Conservation (phyloP, 2,329 filamentous ascomycete genomes). For the Cylindrodendrum hubeiense region DNA sequence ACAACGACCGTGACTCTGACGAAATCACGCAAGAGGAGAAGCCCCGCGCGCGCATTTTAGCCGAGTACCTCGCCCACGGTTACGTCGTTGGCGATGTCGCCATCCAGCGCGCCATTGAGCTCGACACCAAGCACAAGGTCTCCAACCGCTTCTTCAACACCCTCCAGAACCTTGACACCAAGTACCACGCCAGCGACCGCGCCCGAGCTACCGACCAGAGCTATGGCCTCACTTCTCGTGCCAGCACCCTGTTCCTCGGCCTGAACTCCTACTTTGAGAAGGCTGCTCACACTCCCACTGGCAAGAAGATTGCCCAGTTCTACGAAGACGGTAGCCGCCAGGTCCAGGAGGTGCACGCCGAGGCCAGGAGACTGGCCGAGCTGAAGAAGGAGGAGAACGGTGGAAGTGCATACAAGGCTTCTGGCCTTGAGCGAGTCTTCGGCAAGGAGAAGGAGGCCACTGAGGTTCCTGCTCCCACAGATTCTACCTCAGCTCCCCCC, state of each 20-base stretch:
- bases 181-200: constrained; percentile 89
- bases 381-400: constrained; percentile 80
- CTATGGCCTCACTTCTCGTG: constrained; percentile 84
- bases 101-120: constrained; percentile 84
- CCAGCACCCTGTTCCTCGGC: constrained; percentile 72
- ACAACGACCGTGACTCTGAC: constrained; percentile 70
- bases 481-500: constrained; percentile 32
- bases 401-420: constrained; percentile 69
- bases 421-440: constrained; percentile 69
- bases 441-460: constrained; percentile 62
- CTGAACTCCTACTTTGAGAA: constrained; percentile 95
- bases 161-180: constrained; percentile 82
- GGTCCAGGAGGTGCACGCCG: constrained; percentile 92
- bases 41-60: constrained; percentile 91
- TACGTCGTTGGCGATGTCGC: constrained; percentile 84
- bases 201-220: constrained; percentile 86
- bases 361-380: constrained; percentile 89
- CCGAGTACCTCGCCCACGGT: constrained; percentile 96
- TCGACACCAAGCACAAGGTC: constrained; percentile 92
- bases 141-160: constrained; percentile 82
- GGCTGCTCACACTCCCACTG: constrained; percentile 87
- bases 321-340: constrained; percentile 89
- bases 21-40: constrained; percentile 96
- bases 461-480: constrained; percentile 30
- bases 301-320: constrained; percentile 88